These are phyloP conservation scores for Syzygium jambos DNA, from an alignment of 345 rosid genomes.

Conservation along the genomic window DNA sequence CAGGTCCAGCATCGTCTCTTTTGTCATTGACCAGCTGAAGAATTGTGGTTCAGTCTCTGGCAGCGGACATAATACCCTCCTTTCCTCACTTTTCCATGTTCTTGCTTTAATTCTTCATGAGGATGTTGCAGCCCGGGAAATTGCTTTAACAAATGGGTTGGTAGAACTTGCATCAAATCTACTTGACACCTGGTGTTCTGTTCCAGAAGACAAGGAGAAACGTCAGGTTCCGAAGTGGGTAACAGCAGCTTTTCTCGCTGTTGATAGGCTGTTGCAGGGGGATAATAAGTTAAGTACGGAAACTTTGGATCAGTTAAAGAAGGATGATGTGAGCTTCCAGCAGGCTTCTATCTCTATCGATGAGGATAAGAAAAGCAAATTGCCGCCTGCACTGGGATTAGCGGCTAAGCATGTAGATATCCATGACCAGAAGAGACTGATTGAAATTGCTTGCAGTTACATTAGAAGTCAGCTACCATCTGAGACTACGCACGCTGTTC, in stretches of 20 bases:
- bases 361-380: conserved; percentile 60
- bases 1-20: conserved; percentile 67
- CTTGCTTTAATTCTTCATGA: conserved; percentile 91
- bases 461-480: conserved; percentile 71
- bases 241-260: conserved; percentile 86
- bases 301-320: conserved; percentile 62
- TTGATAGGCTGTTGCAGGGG: conserved; percentile 81
- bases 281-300: conserved; percentile 75
- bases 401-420: conserved; percentile 39
- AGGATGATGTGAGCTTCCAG: conserved; percentile 27
- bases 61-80: conserved; percentile 35
- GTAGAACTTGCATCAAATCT: conserved; percentile 62
- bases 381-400: conserved; percentile 44
- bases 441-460: conserved; percentile 85
- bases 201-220: conserved; percentile 35
- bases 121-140: conserved; percentile 78
- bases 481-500: conserved; percentile 86
- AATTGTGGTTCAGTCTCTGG: conserved; percentile 45
- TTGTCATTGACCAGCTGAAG: conserved; percentile 65
- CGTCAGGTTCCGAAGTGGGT: conserved; percentile 83
- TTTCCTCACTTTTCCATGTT: conserved; percentile 72
- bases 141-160: conserved; percentile 64
- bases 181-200: conserved; percentile 71
- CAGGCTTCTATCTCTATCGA: conserved; percentile 43
- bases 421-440: conserved; percentile 64